phyloP scores from a whole-genome alignment of 331 rosid species.

The Stylosanthes scabra region DNA sequence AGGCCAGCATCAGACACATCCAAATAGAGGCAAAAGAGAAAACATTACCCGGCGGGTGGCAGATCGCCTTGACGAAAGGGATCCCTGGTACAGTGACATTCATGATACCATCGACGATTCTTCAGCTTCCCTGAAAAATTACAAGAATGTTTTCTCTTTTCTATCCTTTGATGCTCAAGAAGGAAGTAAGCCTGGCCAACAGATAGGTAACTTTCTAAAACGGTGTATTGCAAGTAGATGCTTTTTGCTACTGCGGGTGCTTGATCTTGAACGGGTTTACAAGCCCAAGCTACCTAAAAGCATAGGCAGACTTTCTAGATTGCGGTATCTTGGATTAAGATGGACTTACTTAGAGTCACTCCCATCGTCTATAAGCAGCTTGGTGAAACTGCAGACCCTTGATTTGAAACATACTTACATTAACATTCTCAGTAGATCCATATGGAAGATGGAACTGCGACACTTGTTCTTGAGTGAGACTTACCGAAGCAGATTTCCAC shows the following conservation, averaged over 20 bases:
- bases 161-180: constrained; percentile 2
- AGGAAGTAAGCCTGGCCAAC: neutral
- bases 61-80: neutral
- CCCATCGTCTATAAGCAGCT: constrained; percentile 17
- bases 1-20: neutral
- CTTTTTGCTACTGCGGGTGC: neutral
- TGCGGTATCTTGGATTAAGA: constrained; percentile 34
- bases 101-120: neutral
- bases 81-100: neutral
- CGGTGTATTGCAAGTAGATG: neutral
- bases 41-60: neutral
- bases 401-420: constrained; percentile 28
- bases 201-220: neutral
- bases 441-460: constrained; percentile 30
- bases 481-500: constrained; percentile 4
- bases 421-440: neutral
- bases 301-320: neutral
- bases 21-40: neutral
- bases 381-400: constrained; percentile 18
- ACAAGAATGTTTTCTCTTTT: neutral
- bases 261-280: constrained; percentile 32
- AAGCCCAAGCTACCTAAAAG: constrained; percentile 23
- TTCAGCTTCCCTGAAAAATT: neutral
- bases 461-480: constrained; percentile 13
- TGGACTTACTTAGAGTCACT: constrained; percentile 30